Evolutionary conservation across 2,329 filamentous ascomycete genomes (phyloP), one percentile per base, ranked within the genome.

Genomic region (Diplodia mutila): DNA sequence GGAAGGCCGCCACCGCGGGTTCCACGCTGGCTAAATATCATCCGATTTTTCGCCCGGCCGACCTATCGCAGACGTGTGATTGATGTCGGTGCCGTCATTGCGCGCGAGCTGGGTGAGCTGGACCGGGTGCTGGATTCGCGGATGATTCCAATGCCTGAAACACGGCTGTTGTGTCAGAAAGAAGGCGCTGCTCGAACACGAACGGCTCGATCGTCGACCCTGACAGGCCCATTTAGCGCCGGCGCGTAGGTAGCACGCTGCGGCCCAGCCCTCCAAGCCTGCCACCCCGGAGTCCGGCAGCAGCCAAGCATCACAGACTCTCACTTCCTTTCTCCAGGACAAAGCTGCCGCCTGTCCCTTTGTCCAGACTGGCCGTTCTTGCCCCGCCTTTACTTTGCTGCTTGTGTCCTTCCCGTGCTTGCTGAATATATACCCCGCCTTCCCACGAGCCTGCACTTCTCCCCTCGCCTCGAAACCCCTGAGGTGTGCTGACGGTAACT

Each of bases 231-330:
- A 51, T 29, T 25, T 63, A 63, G 59, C 59, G 59, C 59, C 59
- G 59, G 59, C 59, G 59, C 59, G 59, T 63, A 46, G n/a, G 42
- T 46, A 63, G 34, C 57, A 61, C 34, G 39, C 39, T 46, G 57
- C 57, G 39, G 39, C 57, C 54, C 54, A 59, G 54, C 54, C 54
- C 54, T 59, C 34, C 6, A 37, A 18, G 52, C 29, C 53, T 57
- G 53, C 21, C 29, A 39, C 55, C 53, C 42, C 59, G 59, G 59
- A 51, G 42, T 16, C 59, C 29, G 29, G 59, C 59, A 63, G 59
- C 18, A 48, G 59, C 59, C 59, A 63, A 63, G 59, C 59, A 63
- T 63, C 59, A 63, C 46, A 32, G 29, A 63, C 59, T 63, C 59
- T 34, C 46, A 34, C 59, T n/a, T 51, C 59, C n/a, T 34, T 37